Evolutionary conservation across 148 eudicot genomes (phyloP), one percentile per base, ranked within the genome.

Genomic region (Simmondsia chinensis): DNA sequence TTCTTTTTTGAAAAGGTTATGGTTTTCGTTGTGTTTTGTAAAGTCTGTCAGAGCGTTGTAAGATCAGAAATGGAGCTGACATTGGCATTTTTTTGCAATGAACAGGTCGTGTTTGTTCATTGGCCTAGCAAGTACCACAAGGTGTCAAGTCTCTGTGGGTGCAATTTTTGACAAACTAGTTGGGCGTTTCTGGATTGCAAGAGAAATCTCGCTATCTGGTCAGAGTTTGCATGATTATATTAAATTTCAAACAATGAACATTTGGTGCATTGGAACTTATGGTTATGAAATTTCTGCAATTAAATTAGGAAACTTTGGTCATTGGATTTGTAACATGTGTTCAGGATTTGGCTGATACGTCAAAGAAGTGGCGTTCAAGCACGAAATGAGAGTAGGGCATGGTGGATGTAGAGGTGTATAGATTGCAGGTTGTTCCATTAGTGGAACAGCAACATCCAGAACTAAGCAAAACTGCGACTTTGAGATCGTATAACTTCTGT

Each of bases 351-450:
- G 43, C 20, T 42, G 45, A 42, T 18, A 49, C 17, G 33, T 31
- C 23, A 14, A 13, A 17, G 48, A 19, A 41, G 32, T 47, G 43
- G 38, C 44, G 30, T 28, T 37, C 38, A 50, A 49, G 65, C 64
- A 46, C 57, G 80, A 66, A 50, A 67, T 66, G 63, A 75, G 20
- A 46, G 50, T 15, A 18, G 53, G 64, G 70, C 54, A 70, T 70
- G 76, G 56, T 67, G 61, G 52, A 63, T 56, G 65, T 50, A 51
- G 52, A 20, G 30, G 49, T 46, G 39, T 56, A 30, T 43, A 15
- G 50, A 56, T 36, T 51, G 47, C 53, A 39, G 36, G 36, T 17
- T 58, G 69, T 65, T 65, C 65, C 57, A 38, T 24, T 29, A 14
- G 43, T 48, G 59, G 63, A 48, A 57, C 52, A 28, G 27, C 20